Conservation (phyloP, 108 stramenopile species). For the Fragilariopsis cylindrus region DNA sequence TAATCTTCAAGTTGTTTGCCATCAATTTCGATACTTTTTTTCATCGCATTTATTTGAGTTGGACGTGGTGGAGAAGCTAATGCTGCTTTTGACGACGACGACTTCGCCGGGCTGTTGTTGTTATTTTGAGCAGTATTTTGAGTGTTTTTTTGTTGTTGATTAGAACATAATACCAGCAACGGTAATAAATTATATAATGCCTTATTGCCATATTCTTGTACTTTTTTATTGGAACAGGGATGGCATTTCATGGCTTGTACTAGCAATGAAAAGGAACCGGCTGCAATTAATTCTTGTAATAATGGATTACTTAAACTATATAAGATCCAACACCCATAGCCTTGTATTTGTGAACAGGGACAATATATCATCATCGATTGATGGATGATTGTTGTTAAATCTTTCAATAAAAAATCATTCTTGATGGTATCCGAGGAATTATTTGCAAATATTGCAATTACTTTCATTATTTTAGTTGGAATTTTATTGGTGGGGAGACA, state of each 20-base stretch:
- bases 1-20: background rate
- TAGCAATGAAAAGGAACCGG: background rate
- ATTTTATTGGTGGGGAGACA: background rate
- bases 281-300: slow-evolving; percentile 22
- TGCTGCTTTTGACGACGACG: no score
- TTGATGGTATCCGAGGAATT: slow-evolving; percentile 19
- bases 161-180: background rate
- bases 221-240: background rate
- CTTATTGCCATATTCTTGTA: slow-evolving; percentile 24
- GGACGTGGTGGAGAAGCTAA: no score
- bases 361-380: slow-evolving; percentile 10
- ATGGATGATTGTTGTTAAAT: background rate
- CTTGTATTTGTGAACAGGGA: slow-evolving; percentile 8
- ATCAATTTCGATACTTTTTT: slow-evolving; percentile 4
- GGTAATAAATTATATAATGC: slow-evolving; percentile 21
- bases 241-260: slow-evolving; percentile 15
- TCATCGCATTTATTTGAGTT: no score
- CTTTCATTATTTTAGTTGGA: background rate
- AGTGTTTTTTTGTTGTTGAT: background rate
- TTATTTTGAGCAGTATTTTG: no score
- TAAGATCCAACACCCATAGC: slow-evolving; percentile 33
- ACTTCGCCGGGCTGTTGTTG: no score
- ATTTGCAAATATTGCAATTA: slow-evolving; percentile 6
- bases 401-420: slow-evolving; percentile 7
- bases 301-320: slow-evolving; percentile 25